Evolutionary conservation across 768 basidiomycete genomes (phyloP).

Genomic region (Lyophyllum semitale): DNA sequence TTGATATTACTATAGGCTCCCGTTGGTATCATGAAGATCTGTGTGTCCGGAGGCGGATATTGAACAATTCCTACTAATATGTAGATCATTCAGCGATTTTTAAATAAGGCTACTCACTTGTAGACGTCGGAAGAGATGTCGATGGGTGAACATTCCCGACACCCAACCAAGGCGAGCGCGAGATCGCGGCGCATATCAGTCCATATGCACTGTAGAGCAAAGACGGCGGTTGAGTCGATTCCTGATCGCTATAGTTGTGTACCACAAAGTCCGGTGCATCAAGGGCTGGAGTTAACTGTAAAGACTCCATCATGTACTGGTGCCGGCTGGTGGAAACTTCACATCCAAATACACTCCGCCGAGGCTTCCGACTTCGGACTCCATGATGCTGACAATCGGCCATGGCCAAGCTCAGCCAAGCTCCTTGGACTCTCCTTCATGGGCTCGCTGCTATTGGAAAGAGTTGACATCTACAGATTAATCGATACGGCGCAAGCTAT

Average conservation of each 20-base stretch:
- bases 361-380: too few species aligned
- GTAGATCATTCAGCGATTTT: neutral
- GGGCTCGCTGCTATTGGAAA: slow-evolving; percentile 30
- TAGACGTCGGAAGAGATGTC: neutral
- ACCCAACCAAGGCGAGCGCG: neutral
- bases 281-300: neutral
- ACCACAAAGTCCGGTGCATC: slow-evolving; percentile 2
- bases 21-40: neutral
- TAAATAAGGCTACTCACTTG: neutral
- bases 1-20: neutral
- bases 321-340: too few species aligned
- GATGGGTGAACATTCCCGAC: neutral
- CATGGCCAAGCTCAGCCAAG: too few species aligned
- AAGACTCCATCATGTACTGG: too few species aligned
- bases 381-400: too few species aligned
- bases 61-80: slow-evolving; percentile 8
- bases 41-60: slow-evolving; percentile 5
- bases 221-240: neutral
- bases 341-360: too few species aligned
- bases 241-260: slow-evolving; percentile 6
- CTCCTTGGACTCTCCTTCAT: slow-evolving; percentile 24
- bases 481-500: too few species aligned
- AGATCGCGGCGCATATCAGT: slow-evolving; percentile 5
- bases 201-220: neutral
- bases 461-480: slow-evolving; percentile 25